phyloP scores from a whole-genome alignment of 2,329 filamentous ascomycete species.

The Dactylellina sp. region DNA sequence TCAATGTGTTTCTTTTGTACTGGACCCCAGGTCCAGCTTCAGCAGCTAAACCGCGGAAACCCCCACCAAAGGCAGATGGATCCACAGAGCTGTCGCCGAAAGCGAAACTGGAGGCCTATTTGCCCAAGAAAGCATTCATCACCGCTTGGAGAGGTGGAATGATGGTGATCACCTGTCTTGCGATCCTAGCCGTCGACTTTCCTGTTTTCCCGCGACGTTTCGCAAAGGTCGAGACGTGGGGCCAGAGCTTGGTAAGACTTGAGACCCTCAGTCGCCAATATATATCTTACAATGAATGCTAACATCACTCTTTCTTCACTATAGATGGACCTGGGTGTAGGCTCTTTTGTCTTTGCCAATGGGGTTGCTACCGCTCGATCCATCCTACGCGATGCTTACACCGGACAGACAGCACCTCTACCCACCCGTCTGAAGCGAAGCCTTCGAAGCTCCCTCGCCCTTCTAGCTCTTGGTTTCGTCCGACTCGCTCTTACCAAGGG shows the following conservation, averaged over 20 bases:
- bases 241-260: conserved; percentile 78
- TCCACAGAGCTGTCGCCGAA: conserved; percentile 42
- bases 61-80: conserved; percentile 61
- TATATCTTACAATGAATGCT: neutral
- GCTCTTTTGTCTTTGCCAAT: conserved; percentile 95
- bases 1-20: conserved; percentile 76
- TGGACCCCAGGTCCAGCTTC: conserved; percentile 64
- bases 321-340: conserved; percentile 96
- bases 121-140: conserved; percentile 90
- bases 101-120: conserved; percentile 64
- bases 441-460: conserved; percentile 82
- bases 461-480: conserved; percentile 82
- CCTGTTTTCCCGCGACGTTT: conserved; percentile 91
- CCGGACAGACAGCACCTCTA: conserved; percentile 62
- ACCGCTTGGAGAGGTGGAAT: conserved; percentile 91
- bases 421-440: conserved; percentile 73
- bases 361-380: conserved; percentile 89
- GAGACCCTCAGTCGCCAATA: neutral
- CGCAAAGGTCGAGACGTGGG: conserved; percentile 99
- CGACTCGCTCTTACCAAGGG: conserved; percentile 91
- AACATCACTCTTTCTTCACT: neutral
- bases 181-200: conserved; percentile 98
- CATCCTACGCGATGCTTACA: conserved; percentile 73
- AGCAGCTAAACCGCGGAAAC: conserved; percentile 65
- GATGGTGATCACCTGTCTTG: conserved; percentile 88